Evolutionary conservation across 2,329 filamentous ascomycete genomes (phyloP).

Genomic region (Neofusicoccum ribis): DNA sequence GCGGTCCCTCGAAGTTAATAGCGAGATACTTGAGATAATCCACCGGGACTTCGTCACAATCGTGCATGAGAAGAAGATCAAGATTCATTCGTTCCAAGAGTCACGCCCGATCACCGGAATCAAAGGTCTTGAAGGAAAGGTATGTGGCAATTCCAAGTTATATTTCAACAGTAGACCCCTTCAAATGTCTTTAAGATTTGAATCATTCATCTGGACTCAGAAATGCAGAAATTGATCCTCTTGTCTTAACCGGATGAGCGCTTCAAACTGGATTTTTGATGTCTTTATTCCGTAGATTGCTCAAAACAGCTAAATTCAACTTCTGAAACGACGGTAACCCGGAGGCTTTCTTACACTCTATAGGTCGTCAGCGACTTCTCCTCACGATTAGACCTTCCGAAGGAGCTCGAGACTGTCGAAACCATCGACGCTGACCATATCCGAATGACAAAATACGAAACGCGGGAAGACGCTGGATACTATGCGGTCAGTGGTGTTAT

Average conservation of each 20-base stretch:
- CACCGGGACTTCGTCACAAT: conserved; percentile 38
- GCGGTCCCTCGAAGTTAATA: conserved; percentile 34
- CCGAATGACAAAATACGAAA: conserved; percentile 38
- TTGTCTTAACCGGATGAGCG: too few species aligned
- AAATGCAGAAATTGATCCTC: too few species aligned
- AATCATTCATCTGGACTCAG: too few species aligned
- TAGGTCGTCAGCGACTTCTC: conserved; percentile 44
- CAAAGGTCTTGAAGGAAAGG: conserved; percentile 37
- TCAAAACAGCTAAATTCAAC: too few species aligned
- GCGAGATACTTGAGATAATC: conserved; percentile 42
- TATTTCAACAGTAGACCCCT: not conserved
- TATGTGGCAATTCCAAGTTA: conserved; percentile 20
- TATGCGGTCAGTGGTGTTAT: conserved; percentile 32
- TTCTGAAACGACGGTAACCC: too few species aligned
- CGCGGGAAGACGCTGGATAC: conserved; percentile 34
- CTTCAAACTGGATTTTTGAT: too few species aligned
- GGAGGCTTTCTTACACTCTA: conserved; percentile 21
- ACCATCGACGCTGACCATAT: conserved; percentile 45
- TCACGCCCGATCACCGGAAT: conserved; percentile 31
- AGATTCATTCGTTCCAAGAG: conserved; percentile 44
- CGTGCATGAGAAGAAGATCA: conserved; percentile 27
- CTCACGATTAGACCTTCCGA: conserved; percentile 41
- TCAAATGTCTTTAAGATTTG: not conserved
- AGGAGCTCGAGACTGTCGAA: conserved; percentile 38
- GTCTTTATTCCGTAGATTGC: too few species aligned